phyloP scores from a whole-genome alignment of 2,329 filamentous ascomycete species.

The Stemphylium vesicarium region DNA sequence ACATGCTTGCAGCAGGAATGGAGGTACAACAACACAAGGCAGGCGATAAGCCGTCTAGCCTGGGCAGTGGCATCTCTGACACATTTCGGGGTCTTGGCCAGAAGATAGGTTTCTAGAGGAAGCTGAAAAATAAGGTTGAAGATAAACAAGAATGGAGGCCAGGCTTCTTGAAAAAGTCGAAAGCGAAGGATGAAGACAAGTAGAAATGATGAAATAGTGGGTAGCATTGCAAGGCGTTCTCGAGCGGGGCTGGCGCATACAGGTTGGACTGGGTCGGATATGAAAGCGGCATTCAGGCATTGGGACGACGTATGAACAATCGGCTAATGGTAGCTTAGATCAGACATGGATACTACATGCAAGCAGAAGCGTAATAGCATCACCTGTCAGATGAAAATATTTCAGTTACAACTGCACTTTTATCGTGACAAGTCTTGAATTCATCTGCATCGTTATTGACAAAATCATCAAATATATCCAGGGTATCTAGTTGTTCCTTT shows the following conservation, averaged over 20 bases:
- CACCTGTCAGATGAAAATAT: too few species aligned
- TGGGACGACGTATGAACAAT: background rate
- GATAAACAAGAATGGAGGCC: too few species aligned
- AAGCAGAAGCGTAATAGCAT: too few species aligned
- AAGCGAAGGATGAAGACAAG: background rate
- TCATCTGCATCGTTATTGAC: too few species aligned
- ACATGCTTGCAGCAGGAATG: slow-evolving; percentile 75
- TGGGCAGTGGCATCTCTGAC: slow-evolving; percentile 32
- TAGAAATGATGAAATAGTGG: background rate
- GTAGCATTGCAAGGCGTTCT: slow-evolving; percentile 21
- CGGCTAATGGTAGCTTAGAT: too few species aligned
- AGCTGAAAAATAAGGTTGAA: too few species aligned
- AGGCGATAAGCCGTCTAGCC: slow-evolving; percentile 17
- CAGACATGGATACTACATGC: too few species aligned
- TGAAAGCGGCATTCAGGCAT: slow-evolving; percentile 12
- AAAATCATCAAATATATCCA: too few species aligned
- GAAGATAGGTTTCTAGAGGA: slow-evolving; percentile 38
- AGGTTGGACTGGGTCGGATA: background rate
- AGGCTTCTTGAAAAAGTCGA: too few species aligned
- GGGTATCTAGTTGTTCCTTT: too few species aligned
- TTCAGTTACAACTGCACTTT: too few species aligned
- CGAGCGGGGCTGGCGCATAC: slow-evolving; percentile 4
- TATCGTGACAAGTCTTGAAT: too few species aligned
- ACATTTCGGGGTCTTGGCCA: slow-evolving; percentile 37
- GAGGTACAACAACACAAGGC: slow-evolving; percentile 60